A percentile compares a stretch with the other conserved stretches of the same genome.
Evolutionary conservation across 495 filamentous ascomycete species (phyloP).

Genomic region (Aspergillus saccharolyticus): DNA sequence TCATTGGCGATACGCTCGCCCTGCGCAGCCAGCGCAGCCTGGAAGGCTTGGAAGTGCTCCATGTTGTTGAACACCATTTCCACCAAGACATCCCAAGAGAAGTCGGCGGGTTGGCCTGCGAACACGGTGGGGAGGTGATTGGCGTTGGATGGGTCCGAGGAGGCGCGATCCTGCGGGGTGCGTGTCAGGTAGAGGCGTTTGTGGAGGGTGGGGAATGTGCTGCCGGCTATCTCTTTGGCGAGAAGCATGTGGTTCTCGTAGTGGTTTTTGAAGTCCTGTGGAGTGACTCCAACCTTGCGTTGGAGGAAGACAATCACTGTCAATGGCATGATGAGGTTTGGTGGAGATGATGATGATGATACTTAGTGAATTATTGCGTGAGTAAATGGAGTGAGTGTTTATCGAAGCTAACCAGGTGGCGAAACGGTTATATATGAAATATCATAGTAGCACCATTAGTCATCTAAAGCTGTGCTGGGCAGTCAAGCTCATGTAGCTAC

Average conservation of each 20-base stretch:
- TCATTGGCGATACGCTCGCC: not conserved
- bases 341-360: too few species aligned
- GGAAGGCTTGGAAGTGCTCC: not conserved
- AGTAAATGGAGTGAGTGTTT: too few species aligned
- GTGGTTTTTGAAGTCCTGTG: not conserved
- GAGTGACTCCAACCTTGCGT: not conserved
- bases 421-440: too few species aligned
- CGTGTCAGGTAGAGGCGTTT: not conserved
- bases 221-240: not conserved
- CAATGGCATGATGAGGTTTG: not conserved
- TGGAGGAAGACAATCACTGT: not conserved
- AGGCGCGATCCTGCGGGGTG: not conserved
- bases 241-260: not conserved
- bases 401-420: too few species aligned
- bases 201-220: not conserved
- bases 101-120: not conserved
- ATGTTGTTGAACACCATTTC: not conserved
- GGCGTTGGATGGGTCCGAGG: not conserved
- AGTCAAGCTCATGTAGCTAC: too few species aligned
- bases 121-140: not conserved
- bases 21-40: not conserved
- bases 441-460: too few species aligned
- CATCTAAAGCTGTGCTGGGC: too few species aligned
- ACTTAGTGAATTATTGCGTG: too few species aligned
- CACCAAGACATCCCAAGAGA: not conserved